Conservation (phyloP, 176 grass and related monocot species). For the Pharus latifolius region DNA sequence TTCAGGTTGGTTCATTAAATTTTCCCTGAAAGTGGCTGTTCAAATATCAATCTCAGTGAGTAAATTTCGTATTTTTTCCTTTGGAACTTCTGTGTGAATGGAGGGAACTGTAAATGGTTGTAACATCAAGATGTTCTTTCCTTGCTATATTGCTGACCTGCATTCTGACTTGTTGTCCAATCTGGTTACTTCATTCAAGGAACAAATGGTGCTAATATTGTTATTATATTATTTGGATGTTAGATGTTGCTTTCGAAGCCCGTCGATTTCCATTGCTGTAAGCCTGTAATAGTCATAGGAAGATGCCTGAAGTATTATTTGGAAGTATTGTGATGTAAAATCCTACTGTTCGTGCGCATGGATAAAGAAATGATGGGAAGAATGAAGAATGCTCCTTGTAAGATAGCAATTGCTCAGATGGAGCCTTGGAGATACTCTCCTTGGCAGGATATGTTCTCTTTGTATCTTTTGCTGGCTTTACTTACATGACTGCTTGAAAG, state of each 20-base stretch:
- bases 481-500: background rate
- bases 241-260: slow-evolving; percentile 2
- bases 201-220: background rate
- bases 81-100: slow-evolving; percentile 8
- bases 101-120: background rate
- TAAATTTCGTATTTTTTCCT: background rate
- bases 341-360: background rate
- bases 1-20: background rate
- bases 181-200: background rate
- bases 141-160: slow-evolving; percentile 2
- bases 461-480: background rate
- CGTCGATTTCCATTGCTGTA: background rate
- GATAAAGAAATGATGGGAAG: background rate
- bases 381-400: background rate
- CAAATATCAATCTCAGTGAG: background rate
- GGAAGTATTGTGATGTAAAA: background rate
- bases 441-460: background rate
- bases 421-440: background rate
- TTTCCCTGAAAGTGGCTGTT: background rate
- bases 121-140: slow-evolving; percentile 3
- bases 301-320: background rate
- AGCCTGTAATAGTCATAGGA: background rate
- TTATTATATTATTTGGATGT: background rate
- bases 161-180: slow-evolving; percentile 6
- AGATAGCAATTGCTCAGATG: background rate